A percentile compares a stretch with the other conserved stretches of the same genome.
These are phyloP conservation scores for Erigeron philadelphicus DNA, from an alignment of 140 eudicot genomes.

Conservation along the genomic window DNA sequence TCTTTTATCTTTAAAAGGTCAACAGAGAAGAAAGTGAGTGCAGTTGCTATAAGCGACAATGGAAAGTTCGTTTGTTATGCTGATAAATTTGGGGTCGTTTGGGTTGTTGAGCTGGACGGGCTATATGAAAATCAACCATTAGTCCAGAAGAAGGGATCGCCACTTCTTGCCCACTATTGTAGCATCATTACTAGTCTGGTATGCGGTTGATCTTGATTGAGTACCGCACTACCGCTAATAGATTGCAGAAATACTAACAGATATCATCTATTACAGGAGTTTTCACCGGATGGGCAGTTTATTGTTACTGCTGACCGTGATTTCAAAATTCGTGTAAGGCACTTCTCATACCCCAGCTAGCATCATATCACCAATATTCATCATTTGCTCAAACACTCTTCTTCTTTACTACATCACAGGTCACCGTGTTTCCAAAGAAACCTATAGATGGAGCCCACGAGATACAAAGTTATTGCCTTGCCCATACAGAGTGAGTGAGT, in stretches of 20 bases:
- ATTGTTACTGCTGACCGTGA: constrained; percentile 93
- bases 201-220: constrained; percentile 26
- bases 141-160: constrained; percentile 53
- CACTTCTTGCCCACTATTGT: constrained; percentile 84
- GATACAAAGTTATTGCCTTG: constrained; percentile 93
- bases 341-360: constrained; percentile 1
- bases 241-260: constrained; percentile 11
- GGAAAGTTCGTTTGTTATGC: constrained; percentile 71
- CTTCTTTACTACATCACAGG: constrained; percentile 39
- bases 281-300: constrained; percentile 76
- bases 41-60: constrained; percentile 76
- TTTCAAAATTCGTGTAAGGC: constrained; percentile 86
- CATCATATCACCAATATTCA: background rate
- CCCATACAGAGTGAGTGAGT: constrained; percentile 83
- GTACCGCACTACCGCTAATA: background rate
- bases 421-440: constrained; percentile 69
- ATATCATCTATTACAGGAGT: constrained; percentile 51
- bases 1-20: constrained; percentile 36
- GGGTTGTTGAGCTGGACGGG: constrained; percentile 59
- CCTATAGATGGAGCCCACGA: constrained; percentile 86
- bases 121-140: constrained; percentile 32
- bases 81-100: constrained; percentile 91
- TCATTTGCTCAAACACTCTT: background rate
- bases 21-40: constrained; percentile 90
- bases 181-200: constrained; percentile 94